Conservation (phyloP, 2,329 filamentous ascomycete species). For the Atkinsonella hypoxylon region DNA sequence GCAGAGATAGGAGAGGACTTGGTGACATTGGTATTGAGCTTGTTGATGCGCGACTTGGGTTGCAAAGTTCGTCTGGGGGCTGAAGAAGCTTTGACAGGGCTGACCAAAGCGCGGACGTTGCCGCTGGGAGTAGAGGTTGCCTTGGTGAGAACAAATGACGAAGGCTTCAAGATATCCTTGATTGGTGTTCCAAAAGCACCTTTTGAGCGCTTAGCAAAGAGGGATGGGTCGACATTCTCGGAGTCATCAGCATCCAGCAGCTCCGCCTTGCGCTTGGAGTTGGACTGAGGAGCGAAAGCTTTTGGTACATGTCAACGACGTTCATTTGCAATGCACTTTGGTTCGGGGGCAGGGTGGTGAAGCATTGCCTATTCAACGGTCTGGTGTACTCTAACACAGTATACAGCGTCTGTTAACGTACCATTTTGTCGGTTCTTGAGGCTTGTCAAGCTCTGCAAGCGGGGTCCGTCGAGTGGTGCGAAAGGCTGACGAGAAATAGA, state of each 20-base stretch:
- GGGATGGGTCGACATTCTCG: slow-evolving; percentile 49
- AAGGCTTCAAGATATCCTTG: slow-evolving; percentile 38
- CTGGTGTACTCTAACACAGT: neutral
- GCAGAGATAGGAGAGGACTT: slow-evolving; percentile 47
- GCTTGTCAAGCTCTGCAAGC: slow-evolving; percentile 60
- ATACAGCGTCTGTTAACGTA: slow-evolving; percentile 26
- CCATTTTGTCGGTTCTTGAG: slow-evolving; percentile 69
- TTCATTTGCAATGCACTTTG: too few species aligned
- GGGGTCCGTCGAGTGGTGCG: slow-evolving; percentile 55
- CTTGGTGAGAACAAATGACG: slow-evolving; percentile 30
- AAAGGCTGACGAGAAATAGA: slow-evolving; percentile 58
- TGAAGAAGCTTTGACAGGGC: slow-evolving; percentile 20
- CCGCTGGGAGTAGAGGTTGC: slow-evolving; percentile 25
- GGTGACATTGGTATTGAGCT: slow-evolving; percentile 29
- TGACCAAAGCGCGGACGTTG: slow-evolving; percentile 17
- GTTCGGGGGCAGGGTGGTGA: too few species aligned
- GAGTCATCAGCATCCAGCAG: slow-evolving; percentile 38
- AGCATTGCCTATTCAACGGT: too few species aligned
- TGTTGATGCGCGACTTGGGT: slow-evolving; percentile 39
- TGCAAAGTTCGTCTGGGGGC: slow-evolving; percentile 33
- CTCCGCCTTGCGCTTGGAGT: slow-evolving; percentile 48
- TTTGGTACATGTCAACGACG: slow-evolving; percentile 1
- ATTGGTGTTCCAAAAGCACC: slow-evolving; percentile 27
- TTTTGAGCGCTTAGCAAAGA: slow-evolving; percentile 49
- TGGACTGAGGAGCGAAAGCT: slow-evolving; percentile 29